phyloP scores from a whole-genome alignment of 2,329 filamentous ascomycete genomes.

The Nannizzia gypsea region DNA sequence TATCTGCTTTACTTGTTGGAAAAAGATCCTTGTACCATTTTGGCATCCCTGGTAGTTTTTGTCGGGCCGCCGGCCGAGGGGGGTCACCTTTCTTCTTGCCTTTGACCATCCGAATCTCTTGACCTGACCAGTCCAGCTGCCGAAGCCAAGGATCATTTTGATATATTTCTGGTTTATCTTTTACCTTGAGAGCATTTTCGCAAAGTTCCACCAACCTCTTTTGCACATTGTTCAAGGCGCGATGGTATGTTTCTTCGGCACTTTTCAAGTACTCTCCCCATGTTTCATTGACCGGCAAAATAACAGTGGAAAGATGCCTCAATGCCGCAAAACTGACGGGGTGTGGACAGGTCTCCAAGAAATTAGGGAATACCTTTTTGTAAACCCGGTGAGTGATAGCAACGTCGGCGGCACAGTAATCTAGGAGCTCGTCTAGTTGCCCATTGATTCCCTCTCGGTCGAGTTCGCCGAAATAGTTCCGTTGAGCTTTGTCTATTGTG shows the following conservation, averaged over 20 bases:
- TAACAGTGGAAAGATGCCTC: slow-evolving; percentile 83
- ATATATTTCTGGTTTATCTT: slow-evolving; percentile 57
- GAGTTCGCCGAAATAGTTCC: slow-evolving; percentile 76
- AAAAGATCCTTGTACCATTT: slow-evolving; percentile 94
- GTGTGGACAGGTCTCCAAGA: slow-evolving; percentile 81
- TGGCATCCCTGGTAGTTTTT: slow-evolving; percentile 92
- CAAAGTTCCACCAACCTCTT: slow-evolving; percentile 62
- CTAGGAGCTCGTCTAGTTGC: slow-evolving; percentile 69
- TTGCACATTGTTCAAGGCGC: slow-evolving; percentile 64
- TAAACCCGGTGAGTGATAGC: slow-evolving; percentile 89
- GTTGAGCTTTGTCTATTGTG: slow-evolving; percentile 75
- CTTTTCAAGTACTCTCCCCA: slow-evolving; percentile 80
- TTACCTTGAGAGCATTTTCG: slow-evolving; percentile 64
- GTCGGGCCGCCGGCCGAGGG: slow-evolving; percentile 62
- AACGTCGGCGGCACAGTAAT: slow-evolving; percentile 93
- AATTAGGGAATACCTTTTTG: slow-evolving; percentile 81
- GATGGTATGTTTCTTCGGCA: slow-evolving; percentile 72
- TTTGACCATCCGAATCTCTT: slow-evolving; percentile 84
- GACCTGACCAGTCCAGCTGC: slow-evolving; percentile 91
- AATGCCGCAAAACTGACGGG: slow-evolving; percentile 94
- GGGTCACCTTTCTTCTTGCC: slow-evolving; percentile 77
- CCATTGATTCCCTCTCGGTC: slow-evolving; percentile 57
- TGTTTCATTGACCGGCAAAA: slow-evolving; percentile 74
- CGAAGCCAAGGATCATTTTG: slow-evolving; percentile 75
- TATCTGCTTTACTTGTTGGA: slow-evolving; percentile 49